Conservation (phyloP, 306 rosid genomes). For the Luffa aegyptiaca region DNA sequence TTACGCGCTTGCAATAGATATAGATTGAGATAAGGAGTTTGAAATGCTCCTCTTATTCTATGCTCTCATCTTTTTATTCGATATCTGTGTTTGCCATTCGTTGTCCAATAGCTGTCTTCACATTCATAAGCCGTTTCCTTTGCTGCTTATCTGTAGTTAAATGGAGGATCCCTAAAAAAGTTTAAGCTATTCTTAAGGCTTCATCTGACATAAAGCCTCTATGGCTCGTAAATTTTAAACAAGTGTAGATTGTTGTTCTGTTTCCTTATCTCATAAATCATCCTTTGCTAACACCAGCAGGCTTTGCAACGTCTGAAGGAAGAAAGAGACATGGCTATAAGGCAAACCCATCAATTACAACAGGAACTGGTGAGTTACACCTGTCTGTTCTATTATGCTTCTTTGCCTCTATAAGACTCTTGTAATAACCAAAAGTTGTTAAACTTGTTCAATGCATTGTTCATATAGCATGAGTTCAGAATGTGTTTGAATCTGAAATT, state of each 20-base stretch:
- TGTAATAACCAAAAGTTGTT: neutral
- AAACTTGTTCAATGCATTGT: neutral
- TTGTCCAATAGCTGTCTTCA: neutral
- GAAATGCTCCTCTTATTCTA: neutral
- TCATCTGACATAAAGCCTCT: neutral
- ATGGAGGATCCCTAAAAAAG: neutral
- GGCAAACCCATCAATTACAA: slow-evolving; percentile 67
- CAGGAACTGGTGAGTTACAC: slow-evolving; percentile 62
- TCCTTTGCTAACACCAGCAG: slow-evolving; percentile 23
- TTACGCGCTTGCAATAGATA: neutral
- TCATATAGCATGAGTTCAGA: neutral
- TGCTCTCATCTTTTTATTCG: neutral
- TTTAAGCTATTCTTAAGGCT: neutral
- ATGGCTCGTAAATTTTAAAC: neutral
- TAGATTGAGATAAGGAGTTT: neutral
- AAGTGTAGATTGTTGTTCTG: neutral
- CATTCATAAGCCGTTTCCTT: neutral
- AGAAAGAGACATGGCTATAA: slow-evolving; percentile 68
- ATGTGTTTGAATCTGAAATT: neutral
- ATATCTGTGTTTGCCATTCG: neutral
- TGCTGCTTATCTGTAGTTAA: neutral
- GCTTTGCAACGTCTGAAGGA: slow-evolving; percentile 54
- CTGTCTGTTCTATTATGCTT: neutral
- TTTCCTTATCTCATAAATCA: neutral
- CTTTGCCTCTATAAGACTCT: neutral